Evolutionary conservation across 768 basidiomycete species (phyloP), one percentile per base, ranked within the genome.

Genomic region (Exidia glandulosa): DNA sequence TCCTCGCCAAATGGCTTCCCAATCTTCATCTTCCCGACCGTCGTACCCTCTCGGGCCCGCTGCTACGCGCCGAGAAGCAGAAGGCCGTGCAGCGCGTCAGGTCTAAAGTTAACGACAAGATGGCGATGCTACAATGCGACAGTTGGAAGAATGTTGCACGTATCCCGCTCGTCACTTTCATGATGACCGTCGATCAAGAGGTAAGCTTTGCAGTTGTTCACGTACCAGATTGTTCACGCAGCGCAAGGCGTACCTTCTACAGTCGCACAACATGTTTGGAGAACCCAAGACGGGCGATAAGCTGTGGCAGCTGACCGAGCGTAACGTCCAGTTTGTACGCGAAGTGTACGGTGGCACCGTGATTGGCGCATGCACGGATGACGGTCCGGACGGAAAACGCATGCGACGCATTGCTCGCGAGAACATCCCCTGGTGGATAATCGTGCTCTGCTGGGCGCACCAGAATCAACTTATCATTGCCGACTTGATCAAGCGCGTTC

Each of bases 391-490:
- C 23, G 47, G 47, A 9, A 48, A 48, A n/a, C 7, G 25, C 7
- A 48, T 48, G 47, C 14, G 47, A 6, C 14, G 47, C 19, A 7
- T 48, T 7, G 47, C 47, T 23, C 47, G 25, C 14, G 47, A 16
- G 19, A 27, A 23, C 19, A 9, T 48, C 19, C 57, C 59, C 2
- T 56, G 56, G 31, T 58, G 66, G 10, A 61, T 67, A 23, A 60
- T 60, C 41, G 58, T 61, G 41, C 56, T 64, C 47, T 73, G 69
- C 63, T 72, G 65, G 65, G 63, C 67, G 1, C 68, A 69, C 58
- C 71, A 74, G 62, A 63, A 70, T 14, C 73, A 74, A 61, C 70
- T 75, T 3, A 63, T 74, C 30, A 70, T 74, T 32, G 73, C 74
- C 7, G 72, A 76, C 58, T 68, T 67, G 41, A 62, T 75, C 19